A percentile compares a stretch with the other conserved stretches of the same genome.
phyloP scores from a whole-genome alignment of 257 asterid genomes.

The Agastache rugosa region DNA sequence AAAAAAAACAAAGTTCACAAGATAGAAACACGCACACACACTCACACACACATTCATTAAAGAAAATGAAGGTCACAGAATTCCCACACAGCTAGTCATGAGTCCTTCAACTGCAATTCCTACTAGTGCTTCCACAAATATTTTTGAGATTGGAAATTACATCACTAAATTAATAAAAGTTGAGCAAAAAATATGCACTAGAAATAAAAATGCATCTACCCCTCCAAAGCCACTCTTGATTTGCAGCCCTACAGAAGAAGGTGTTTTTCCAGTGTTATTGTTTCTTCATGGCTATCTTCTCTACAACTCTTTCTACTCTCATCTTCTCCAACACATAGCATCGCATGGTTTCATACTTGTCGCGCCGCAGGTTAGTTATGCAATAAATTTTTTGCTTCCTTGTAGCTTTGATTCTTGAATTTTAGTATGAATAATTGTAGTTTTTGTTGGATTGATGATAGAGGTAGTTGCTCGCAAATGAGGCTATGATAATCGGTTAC shows the following conservation, averaged over 20 bases:
- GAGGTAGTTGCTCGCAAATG: not conserved
- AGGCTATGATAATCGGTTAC: no score
- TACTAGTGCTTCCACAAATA: slow-evolving; percentile 41
- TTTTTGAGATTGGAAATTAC: slow-evolving; percentile 54
- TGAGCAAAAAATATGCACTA: slow-evolving; percentile 39
- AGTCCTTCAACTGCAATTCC: slow-evolving; percentile 38
- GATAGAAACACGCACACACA: slow-evolving; percentile 3
- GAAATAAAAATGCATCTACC: not conserved
- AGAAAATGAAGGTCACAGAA: slow-evolving; percentile 4
- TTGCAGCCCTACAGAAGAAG: slow-evolving; percentile 61
- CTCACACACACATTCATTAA: not conserved
- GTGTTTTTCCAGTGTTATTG: slow-evolving; percentile 64
- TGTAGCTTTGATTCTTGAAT: not conserved
- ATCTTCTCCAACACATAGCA: slow-evolving; percentile 72
- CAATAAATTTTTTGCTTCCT: not conserved
- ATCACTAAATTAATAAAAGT: slow-evolving; percentile 42
- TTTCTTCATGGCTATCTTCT: slow-evolving; percentile 90
- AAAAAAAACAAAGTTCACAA: slow-evolving; percentile 10
- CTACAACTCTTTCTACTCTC: slow-evolving; percentile 83
- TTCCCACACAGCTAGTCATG: slow-evolving; percentile 33
- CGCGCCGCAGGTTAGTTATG: slow-evolving; percentile 80
- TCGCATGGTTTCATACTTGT: slow-evolving; percentile 87
- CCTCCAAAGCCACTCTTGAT: slow-evolving; percentile 77
- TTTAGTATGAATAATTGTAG: not conserved
- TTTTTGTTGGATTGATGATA: not conserved